Evolutionary conservation across 768 basidiomycete species (phyloP), one percentile per base, ranked within the genome.

Genomic region (Fomitopsis pulvina): DNA sequence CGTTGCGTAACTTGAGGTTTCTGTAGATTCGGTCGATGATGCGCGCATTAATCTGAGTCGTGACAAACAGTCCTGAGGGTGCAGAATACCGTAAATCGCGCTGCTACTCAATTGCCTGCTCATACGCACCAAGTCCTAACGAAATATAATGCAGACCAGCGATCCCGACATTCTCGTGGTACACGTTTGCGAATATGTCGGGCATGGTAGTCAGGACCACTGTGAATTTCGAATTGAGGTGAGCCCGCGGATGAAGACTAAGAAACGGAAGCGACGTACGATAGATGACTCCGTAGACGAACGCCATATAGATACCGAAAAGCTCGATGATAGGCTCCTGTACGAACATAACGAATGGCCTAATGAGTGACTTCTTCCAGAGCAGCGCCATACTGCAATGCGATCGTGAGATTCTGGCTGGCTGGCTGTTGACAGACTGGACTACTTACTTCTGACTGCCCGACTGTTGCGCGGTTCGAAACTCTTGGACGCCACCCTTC

Each of bases 131-230:
- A 6, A 48, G n/a, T 9, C 47, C 87, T 4, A 90, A 72, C 0
- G 87, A 76, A 50, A 90, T 68, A 55, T 88, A 92, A 57, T 89
- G 71, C 26, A 89, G 63, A 0, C 85, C 83, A 0, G 78, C 71
- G 43, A 83, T 80, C 4, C 85, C 83, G 9, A 74, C 63, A 0
- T 60, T 52, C 60, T 86, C 65, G 30, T 73, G 64, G 57, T 90
- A 91, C 0, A 72, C 62, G 3, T 67, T 64, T 45, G 69, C 62
- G 55, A 80, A 87, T 39, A 85, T 83, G 0, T 63, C 54, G 0
- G 85, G 79, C 25, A 87, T 76, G 0, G 77, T 83, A 1, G 83
- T 83, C 27, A 87, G 65, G 60, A 83, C 82, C 21, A 87, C 85
- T 87, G 48, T 1, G 14, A 10, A 3, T n/a, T n/a, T n/a, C n/a